Conservation (phyloP, 148 eudicot species). For the Selenicereus undatus region DNA sequence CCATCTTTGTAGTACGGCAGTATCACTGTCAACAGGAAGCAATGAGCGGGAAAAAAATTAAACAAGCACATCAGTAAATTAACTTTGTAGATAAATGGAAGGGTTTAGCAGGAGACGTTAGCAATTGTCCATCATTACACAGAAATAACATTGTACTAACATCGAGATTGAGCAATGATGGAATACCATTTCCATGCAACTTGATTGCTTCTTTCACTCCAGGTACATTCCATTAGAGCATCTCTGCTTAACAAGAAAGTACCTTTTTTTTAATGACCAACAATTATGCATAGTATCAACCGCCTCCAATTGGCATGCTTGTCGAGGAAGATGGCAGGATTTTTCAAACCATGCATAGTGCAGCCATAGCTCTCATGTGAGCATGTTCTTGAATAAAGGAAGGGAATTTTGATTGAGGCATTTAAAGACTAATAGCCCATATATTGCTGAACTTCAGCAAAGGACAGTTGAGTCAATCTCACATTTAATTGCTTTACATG, state of each 20-base stretch:
- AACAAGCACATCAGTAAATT: background rate
- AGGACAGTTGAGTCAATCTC: too few relatives aligned
- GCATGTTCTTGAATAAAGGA: background rate
- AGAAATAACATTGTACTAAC: background rate
- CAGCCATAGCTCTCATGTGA: background rate
- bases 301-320: background rate
- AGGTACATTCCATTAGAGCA: background rate
- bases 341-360: background rate
- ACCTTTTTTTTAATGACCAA: too few relatives aligned
- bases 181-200: background rate
- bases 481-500: too few relatives aligned
- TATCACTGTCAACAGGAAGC: constrained; percentile 51
- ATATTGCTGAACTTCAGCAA: too few relatives aligned
- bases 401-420: too few relatives aligned
- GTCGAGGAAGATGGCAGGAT: background rate
- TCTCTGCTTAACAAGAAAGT: too few relatives aligned
- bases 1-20: constrained; percentile 72
- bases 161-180: background rate
- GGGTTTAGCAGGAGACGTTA: background rate
- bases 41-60: constrained; percentile 17
- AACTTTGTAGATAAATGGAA: background rate
- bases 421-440: too few relatives aligned
- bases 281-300: too few relatives aligned
- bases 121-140: background rate
- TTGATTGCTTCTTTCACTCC: background rate